phyloP scores from a whole-genome alignment of 768 basidiomycete genomes.

The Tricholoma terreum region DNA sequence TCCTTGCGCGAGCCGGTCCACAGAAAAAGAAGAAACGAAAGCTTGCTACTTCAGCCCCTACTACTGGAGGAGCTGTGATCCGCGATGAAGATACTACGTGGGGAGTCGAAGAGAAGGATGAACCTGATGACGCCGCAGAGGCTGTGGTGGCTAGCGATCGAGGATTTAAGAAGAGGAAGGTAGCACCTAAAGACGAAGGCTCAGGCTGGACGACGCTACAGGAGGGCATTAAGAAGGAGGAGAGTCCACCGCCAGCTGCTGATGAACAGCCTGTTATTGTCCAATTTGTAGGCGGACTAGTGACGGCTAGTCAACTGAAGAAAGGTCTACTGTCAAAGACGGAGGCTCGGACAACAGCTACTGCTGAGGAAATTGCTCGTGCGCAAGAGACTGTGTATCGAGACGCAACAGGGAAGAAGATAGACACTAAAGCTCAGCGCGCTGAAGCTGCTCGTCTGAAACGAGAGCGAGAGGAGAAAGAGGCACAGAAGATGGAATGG shows the following conservation, averaged over 20 bases:
- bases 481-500: conserved; percentile 96
- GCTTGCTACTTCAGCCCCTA: conserved; percentile 26
- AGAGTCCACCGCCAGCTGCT: conserved; percentile 54
- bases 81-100: conserved; percentile 75
- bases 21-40: conserved; percentile 82
- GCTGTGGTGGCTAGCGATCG: conserved; percentile 73
- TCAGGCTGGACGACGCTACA: conserved; percentile 71
- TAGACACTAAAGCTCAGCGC: conserved; percentile 80
- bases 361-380: conserved; percentile 53
- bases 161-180: conserved; percentile 72
- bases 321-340: conserved; percentile 47
- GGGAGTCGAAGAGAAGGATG: conserved; percentile 48
- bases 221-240: conserved; percentile 49
- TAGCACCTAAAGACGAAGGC: conserved; percentile 36
- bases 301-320: conserved; percentile 73
- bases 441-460: conserved; percentile 84
- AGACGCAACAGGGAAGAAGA: conserved; percentile 81
- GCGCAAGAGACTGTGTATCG: conserved; percentile 94
- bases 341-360: conserved; percentile 33
- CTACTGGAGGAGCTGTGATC: conserved; percentile 33
- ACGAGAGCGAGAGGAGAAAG: conserved; percentile 79
- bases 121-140: conserved; percentile 57
- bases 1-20: conserved; percentile 61
- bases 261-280: conserved; percentile 69
- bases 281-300: conserved; percentile 70